Conservation (phyloP, 768 basidiomycete genomes). For the Ephemerocybe angulata region DNA sequence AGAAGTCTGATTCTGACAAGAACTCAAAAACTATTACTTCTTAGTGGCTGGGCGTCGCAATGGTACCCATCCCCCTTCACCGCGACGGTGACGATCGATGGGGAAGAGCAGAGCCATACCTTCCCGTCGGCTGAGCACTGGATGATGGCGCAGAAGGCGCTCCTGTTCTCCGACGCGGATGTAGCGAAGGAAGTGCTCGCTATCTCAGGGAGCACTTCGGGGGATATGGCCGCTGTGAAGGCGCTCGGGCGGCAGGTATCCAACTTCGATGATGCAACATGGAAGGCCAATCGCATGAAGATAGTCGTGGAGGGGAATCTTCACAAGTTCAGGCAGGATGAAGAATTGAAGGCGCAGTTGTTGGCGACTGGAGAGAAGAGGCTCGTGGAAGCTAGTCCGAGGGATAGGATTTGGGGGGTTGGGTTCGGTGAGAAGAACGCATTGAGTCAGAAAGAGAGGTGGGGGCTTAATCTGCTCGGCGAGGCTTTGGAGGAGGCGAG, state of each 20-base stretch:
- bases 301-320: slow-evolving; percentile 54
- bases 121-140: slow-evolving; percentile 58
- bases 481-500: slow-evolving; percentile 43
- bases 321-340: slow-evolving; percentile 53
- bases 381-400: slow-evolving; percentile 57
- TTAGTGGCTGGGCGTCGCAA: slow-evolving; percentile 46
- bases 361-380: slow-evolving; percentile 44
- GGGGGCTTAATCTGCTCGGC: slow-evolving; percentile 59
- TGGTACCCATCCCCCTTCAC: slow-evolving; percentile 49
- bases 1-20: background rate
- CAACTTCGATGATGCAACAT: slow-evolving; percentile 45
- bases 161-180: slow-evolving; percentile 46
- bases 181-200: slow-evolving; percentile 42
- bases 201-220: slow-evolving; percentile 26
- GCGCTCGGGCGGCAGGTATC: slow-evolving; percentile 48
- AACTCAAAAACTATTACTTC: background rate
- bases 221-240: slow-evolving; percentile 44
- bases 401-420: slow-evolving; percentile 63
- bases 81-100: slow-evolving; percentile 30
- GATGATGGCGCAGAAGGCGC: slow-evolving; percentile 67
- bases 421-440: slow-evolving; percentile 52
- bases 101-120: slow-evolving; percentile 24
- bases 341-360: slow-evolving; percentile 35
- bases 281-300: slow-evolving; percentile 41
- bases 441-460: slow-evolving; percentile 33